Conservation (phyloP, 1,139 yeast genomes). For the Saccharomyces hybrid region DNA sequence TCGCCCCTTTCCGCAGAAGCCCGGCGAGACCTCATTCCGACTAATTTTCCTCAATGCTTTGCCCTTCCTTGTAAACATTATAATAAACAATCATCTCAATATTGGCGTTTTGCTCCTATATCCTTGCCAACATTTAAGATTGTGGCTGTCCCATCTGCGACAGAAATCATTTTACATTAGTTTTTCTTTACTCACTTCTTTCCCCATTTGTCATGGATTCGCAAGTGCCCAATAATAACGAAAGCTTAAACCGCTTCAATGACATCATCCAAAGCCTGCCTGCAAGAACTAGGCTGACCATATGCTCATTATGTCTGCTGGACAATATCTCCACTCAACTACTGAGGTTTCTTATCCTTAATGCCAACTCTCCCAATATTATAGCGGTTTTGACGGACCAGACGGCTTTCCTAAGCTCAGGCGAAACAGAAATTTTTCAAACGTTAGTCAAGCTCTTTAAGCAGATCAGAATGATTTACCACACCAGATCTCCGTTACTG, state of each 20-base stretch:
- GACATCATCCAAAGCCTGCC: constrained; percentile 23
- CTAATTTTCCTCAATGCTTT: background rate
- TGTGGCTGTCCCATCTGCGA: background rate
- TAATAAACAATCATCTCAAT: background rate
- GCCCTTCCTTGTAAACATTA: background rate
- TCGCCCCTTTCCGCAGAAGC: background rate
- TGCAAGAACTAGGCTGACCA: constrained; percentile 18
- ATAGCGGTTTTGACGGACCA: constrained; percentile 18
- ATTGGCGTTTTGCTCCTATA: background rate
- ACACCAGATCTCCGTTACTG: constrained; percentile 59
- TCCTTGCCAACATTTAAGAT: background rate
- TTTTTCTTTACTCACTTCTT: background rate
- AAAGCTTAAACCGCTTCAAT: constrained; percentile 20
- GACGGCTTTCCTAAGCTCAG: constrained; percentile 14
- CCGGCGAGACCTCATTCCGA: background rate
- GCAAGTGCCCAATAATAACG: constrained; percentile 3
- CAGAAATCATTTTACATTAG: background rate
- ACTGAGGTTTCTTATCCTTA: constrained; percentile 23
- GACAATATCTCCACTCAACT: constrained; percentile 28
- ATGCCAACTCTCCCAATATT: constrained; percentile 22
- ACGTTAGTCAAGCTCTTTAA: constrained; percentile 69
- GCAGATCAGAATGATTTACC: constrained; percentile 56
- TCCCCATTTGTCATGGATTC: background rate
- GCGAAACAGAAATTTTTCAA: constrained; percentile 65
- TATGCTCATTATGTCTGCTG: constrained; percentile 22